Percentiles rank a stretch among this genome's conserved stretches.
Conservation (phyloP, 2,329 filamentous ascomycete species). For the Penicillium concentricum region DNA sequence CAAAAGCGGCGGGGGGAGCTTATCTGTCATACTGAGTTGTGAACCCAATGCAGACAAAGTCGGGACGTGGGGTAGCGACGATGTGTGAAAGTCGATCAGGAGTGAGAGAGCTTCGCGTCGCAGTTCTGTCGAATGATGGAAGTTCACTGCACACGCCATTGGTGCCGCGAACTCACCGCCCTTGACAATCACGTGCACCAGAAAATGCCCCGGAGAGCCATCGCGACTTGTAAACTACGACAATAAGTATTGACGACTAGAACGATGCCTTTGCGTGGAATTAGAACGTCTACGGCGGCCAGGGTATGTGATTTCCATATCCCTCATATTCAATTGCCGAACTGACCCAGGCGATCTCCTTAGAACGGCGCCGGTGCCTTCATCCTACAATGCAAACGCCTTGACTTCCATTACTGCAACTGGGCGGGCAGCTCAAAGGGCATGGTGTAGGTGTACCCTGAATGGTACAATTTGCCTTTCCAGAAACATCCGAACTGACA, state of each 20-base stretch:
- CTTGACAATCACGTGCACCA: constrained; percentile 9
- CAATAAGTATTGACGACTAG: constrained; percentile 9
- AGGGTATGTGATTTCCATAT: constrained; percentile 49
- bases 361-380: constrained; percentile 97
- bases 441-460: constrained; percentile 70
- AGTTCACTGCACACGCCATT: constrained; percentile 11
- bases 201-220: constrained; percentile 28
- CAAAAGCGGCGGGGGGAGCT: constrained; percentile 87
- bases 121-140: constrained; percentile 12
- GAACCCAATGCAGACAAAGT: constrained; percentile 18
- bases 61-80: constrained; percentile 5
- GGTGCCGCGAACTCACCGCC: constrained; percentile 1
- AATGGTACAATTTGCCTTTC: background rate
- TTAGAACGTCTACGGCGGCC: constrained; percentile 55
- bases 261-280: constrained; percentile 47
- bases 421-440: constrained; percentile 88
- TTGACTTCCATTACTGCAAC: constrained; percentile 98
- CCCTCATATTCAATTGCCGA: background rate
- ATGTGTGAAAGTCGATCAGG: constrained; percentile 22
- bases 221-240: constrained; percentile 5
- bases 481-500: background rate
- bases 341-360: constrained; percentile 7
- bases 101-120: constrained; percentile 19
- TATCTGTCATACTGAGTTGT: constrained; percentile 76
- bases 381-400: constrained; percentile 92